These are phyloP conservation scores for Exidia glandulosa DNA, from an alignment of 768 basidiomycete genomes.

Conservation along the genomic window DNA sequence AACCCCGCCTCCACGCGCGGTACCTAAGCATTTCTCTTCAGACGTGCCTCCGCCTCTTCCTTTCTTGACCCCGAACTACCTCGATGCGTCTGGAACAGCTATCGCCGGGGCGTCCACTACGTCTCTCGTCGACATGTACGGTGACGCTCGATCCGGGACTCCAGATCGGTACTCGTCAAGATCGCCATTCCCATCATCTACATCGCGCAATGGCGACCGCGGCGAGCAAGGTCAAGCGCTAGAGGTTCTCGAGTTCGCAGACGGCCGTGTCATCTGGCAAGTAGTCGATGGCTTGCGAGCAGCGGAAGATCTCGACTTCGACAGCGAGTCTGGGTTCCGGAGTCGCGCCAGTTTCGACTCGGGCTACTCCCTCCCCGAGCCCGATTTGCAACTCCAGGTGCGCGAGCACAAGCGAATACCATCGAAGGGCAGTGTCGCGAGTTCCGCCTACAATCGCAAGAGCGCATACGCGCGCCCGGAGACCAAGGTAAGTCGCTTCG, in stretches of 20 bases:
- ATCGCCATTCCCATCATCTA: not conserved
- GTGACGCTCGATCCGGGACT: not conserved
- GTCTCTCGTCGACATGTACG: not conserved
- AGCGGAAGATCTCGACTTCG: conserved; percentile 45
- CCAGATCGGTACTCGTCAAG: not conserved
- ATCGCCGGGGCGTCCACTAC: not conserved
- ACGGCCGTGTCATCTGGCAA: conserved; percentile 79
- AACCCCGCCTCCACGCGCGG: conserved; percentile 72
- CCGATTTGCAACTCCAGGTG: conserved; percentile 59
- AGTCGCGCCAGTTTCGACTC: conserved; percentile 64
- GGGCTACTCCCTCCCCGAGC: conserved; percentile 48
- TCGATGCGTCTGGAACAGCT: not conserved
- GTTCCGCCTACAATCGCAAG: not conserved
- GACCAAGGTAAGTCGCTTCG: conserved; percentile 52
- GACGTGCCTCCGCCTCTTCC: conserved; percentile 63
- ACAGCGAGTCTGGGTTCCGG: conserved; percentile 39
- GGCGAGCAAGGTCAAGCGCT: conserved; percentile 43
- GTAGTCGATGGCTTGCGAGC: conserved; percentile 78
- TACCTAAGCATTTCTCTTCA: conserved; percentile 53
- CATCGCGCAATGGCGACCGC: not conserved
- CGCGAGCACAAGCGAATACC: conserved; percentile 61
- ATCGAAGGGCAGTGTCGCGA: conserved; percentile 46
- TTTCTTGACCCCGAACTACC: not conserved
- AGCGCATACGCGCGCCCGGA: conserved; percentile 43
- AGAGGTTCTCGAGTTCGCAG: conserved; percentile 75